Percentiles rank a stretch among this genome's conserved stretches.
Conservation (phyloP, 169 alveolate genomes). For the Plasmodium adleri region DNA sequence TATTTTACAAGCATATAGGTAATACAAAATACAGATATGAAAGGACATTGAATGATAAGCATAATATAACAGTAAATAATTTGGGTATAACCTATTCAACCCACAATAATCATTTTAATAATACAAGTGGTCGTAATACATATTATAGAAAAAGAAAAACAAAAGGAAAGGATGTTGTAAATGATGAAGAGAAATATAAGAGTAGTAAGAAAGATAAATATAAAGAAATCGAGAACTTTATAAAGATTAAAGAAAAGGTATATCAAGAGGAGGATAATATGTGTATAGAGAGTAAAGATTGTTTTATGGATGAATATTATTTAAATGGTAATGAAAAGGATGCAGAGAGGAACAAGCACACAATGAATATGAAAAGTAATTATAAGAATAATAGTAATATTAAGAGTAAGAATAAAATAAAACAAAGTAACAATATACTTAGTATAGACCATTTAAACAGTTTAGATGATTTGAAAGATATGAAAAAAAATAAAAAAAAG, state of each 20-base stretch:
- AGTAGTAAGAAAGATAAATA: conserved; percentile 12
- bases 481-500: neutral
- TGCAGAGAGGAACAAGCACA: neutral
- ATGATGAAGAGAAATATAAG: too few relatives aligned
- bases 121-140: neutral
- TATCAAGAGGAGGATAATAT: conserved; percentile 28
- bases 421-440: neutral
- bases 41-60: conserved; percentile 16
- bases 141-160: neutral
- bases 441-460: too few relatives aligned
- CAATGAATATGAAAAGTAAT: neutral
- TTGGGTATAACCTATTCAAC: conserved; percentile 49
- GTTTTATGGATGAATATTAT: too few relatives aligned
- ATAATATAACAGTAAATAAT: conserved; percentile 14
- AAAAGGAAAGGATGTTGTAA: neutral
- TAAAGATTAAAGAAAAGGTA: conserved; percentile 43
- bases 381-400: neutral
- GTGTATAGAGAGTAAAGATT: neutral
- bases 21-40: conserved; percentile 56
- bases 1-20: conserved; percentile 55
- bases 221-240: conserved; percentile 47
- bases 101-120: conserved; percentile 40
- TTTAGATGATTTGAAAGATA: neutral
- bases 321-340: neutral
- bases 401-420: neutral